A percentile compares a stretch with the other conserved stretches of the same genome.
phyloP scores from a whole-genome alignment of 78 protist species.

The Pelomyxa schiedti region DNA sequence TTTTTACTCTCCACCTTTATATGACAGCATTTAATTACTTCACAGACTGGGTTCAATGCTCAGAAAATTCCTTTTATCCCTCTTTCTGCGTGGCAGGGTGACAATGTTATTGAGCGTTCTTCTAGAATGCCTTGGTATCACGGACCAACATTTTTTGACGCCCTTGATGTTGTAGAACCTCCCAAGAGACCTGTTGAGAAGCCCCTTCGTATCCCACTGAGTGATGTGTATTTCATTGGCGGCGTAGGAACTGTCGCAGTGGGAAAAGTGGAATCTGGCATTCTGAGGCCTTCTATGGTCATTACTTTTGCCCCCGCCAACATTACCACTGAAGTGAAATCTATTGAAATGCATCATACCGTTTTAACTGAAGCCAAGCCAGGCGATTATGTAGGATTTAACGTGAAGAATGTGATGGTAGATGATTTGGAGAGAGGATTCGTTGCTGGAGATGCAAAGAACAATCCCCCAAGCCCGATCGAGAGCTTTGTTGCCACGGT shows the following conservation, averaged over 20 bases:
- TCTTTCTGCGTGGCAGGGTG: neutral
- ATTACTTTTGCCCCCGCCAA: neutral
- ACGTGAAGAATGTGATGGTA: neutral
- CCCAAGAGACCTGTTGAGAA: neutral
- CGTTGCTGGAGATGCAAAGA: neutral
- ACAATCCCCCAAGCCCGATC: neutral
- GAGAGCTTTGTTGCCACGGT: neutral
- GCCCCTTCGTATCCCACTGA: neutral
- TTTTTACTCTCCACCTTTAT: too few relatives aligned
- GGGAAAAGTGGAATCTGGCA: neutral
- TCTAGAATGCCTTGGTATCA: neutral
- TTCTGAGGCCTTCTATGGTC: neutral
- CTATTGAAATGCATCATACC: neutral
- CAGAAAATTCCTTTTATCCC: neutral
- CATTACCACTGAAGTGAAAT: neutral
- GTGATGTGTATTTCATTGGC: neutral
- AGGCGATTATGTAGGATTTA: slow-evolving; percentile 1
- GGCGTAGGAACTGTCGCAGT: slow-evolving; percentile 7
- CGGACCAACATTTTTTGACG: neutral
- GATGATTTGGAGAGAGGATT: neutral
- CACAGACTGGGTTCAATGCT: neutral
- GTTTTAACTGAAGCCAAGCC: neutral
- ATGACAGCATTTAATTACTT: slow-evolving; percentile 7
- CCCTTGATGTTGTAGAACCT: neutral
- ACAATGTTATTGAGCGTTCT: neutral